A percentile compares a stretch with the other conserved stretches of the same genome.
Conservation (phyloP, 2,329 filamentous ascomycete species). For the Dactylellina drechsleri region DNA sequence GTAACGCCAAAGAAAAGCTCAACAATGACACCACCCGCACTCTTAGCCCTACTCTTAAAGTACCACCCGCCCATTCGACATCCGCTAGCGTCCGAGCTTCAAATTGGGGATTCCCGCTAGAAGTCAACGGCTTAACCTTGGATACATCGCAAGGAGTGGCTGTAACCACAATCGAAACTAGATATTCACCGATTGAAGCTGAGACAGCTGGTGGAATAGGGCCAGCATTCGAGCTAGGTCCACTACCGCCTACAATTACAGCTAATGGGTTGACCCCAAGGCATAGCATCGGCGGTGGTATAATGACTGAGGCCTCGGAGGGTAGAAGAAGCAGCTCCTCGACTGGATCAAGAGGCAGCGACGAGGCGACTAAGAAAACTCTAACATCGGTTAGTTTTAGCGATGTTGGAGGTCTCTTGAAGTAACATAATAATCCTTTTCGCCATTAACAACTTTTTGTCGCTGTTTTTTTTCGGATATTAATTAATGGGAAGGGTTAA, state of each 20-base stretch:
- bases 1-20: constrained; percentile 24
- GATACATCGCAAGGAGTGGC: constrained; percentile 38
- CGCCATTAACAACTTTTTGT: too few relatives aligned
- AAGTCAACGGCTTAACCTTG: constrained; percentile 22
- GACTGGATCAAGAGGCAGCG: constrained; percentile 9
- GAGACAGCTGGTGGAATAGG: constrained; percentile 23
- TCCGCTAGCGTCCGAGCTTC: constrained; percentile 40
- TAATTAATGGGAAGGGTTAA: neutral
- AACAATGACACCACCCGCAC: constrained; percentile 9
- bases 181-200: constrained; percentile 41
- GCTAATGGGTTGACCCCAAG: constrained; percentile 16
- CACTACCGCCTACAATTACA: constrained; percentile 9
- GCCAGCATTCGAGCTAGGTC: constrained; percentile 43
- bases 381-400: constrained; percentile 23
- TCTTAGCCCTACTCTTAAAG: constrained; percentile 18
- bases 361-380: constrained; percentile 3
- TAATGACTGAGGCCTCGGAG: constrained; percentile 23
- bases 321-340: constrained; percentile 23
- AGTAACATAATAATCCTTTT: constrained; percentile 11
- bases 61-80: constrained; percentile 43
- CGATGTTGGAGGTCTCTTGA: constrained; percentile 42
- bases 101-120: constrained; percentile 51
- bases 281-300: constrained; percentile 43
- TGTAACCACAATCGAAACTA: constrained; percentile 46
- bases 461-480: neutral